A percentile compares a stretch with the other conserved stretches of the same genome.
Conservation (phyloP, 192 early-diverging fungal species). For the Tieghemiomyces parasiticus region DNA sequence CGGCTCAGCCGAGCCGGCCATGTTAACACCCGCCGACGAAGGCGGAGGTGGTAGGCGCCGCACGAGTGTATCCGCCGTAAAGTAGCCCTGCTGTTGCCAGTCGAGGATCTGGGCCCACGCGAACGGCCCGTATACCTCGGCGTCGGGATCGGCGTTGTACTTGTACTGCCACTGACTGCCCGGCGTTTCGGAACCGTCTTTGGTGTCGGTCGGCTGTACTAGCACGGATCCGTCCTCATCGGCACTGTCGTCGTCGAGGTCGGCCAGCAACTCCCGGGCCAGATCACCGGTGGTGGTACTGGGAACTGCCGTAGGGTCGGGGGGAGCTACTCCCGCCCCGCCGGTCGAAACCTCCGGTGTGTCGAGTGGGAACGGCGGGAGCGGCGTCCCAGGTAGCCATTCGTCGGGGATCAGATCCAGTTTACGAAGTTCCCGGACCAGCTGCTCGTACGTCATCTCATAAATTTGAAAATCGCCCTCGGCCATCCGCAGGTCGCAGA, state of each 20-base stretch:
- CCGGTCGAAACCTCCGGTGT: too few species aligned
- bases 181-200: too few species aligned
- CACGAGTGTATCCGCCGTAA: slow-evolving; percentile 22
- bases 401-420: slow-evolving; percentile 36
- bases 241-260: too few species aligned
- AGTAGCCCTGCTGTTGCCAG: slow-evolving; percentile 28
- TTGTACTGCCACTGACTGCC: slow-evolving; percentile 23
- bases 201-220: too few species aligned
- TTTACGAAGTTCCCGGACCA: slow-evolving; percentile 44
- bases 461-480: slow-evolving; percentile 50
- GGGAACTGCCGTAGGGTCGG: too few species aligned
- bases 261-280: too few species aligned
- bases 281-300: too few species aligned
- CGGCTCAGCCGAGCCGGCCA: too few species aligned
- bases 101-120: slow-evolving; percentile 25
- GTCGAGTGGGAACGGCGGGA: too few species aligned
- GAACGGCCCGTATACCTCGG: slow-evolving; percentile 24
- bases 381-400: slow-evolving; percentile 36
- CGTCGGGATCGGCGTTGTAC: slow-evolving; percentile 17
- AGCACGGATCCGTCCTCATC: too few species aligned
- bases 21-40: too few species aligned
- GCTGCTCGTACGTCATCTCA: slow-evolving; percentile 49
- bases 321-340: too few species aligned
- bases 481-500: slow-evolving; percentile 57
- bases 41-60: not conserved